Evolutionary conservation across 2,329 filamentous ascomycete genomes (phyloP).

Genomic region (Pseudogymnoascus sp.): DNA sequence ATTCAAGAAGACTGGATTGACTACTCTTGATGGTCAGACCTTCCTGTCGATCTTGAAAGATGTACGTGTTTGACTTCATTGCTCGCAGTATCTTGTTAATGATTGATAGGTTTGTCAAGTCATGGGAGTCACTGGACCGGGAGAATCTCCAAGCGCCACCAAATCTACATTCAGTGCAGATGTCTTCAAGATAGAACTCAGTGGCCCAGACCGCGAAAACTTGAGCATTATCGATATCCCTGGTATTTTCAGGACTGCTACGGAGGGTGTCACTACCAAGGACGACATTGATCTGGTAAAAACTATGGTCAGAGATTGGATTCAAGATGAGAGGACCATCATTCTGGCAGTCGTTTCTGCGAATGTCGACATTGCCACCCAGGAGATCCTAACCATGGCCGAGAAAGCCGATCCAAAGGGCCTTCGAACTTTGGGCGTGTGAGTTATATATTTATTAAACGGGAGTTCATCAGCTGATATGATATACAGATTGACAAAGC

Average conservation of each 20-base stretch:
- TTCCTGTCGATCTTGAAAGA: constrained; percentile 14
- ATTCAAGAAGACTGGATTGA: constrained; percentile 10
- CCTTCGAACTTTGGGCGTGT: constrained; percentile 9
- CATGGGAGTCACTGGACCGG: constrained; percentile 14
- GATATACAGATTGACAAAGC: constrained; percentile 39
- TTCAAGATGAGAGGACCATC: constrained; percentile 39
- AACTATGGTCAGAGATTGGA: constrained; percentile 40
- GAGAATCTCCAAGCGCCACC: neutral
- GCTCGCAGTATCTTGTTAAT: neutral
- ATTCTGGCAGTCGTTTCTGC: constrained; percentile 18
- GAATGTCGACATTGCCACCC: constrained; percentile 22
- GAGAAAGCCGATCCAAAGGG: constrained; percentile 10
- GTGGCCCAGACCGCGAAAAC: constrained; percentile 34
- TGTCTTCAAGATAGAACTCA: constrained; percentile 17
- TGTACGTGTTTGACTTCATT: constrained; percentile 8
- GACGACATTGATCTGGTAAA: constrained; percentile 37
- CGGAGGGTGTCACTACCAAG: constrained; percentile 22
- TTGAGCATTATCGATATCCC: constrained; percentile 52
- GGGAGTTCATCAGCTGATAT: neutral
- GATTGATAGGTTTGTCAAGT: constrained; percentile 9
- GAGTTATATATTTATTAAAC: neutral
- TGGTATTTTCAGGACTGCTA: constrained; percentile 40
- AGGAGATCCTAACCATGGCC: constrained; percentile 22
- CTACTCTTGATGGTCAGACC: neutral
- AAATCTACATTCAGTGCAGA: constrained; percentile 16